Conservation (phyloP, 2,329 filamentous ascomycete genomes). For the Pseudocercospora musae region DNA sequence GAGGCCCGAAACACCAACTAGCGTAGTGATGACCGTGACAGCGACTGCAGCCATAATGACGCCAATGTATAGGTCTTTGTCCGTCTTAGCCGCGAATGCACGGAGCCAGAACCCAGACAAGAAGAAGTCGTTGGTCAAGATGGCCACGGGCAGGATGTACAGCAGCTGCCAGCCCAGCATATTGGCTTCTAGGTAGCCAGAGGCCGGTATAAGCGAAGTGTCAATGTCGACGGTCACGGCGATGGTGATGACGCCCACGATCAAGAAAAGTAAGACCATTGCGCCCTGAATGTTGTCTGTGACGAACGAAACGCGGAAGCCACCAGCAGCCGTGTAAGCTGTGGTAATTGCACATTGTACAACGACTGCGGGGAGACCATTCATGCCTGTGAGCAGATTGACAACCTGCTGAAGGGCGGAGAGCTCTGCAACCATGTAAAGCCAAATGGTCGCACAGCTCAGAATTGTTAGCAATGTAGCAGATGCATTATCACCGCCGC, state of each 20-base stretch:
- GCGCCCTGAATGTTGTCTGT: constrained; percentile 78
- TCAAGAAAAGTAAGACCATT: constrained; percentile 72
- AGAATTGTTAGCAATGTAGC: constrained; percentile 2
- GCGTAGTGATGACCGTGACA: constrained; percentile 66
- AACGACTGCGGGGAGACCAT: constrained; percentile 72
- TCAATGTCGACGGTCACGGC: constrained; percentile 73
- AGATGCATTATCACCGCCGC: background rate
- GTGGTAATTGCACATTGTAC: constrained; percentile 75
- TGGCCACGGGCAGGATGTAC: constrained; percentile 77
- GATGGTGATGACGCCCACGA: constrained; percentile 74
- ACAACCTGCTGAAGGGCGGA: constrained; percentile 79
- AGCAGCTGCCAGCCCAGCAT: constrained; percentile 80
- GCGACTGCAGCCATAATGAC: constrained; percentile 63
- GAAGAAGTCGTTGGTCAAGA: constrained; percentile 84
- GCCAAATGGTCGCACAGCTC: constrained; percentile 70
- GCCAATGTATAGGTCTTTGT: constrained; percentile 74
- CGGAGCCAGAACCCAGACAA: constrained; percentile 81
- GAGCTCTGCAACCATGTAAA: constrained; percentile 84
- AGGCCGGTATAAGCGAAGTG: constrained; percentile 63
- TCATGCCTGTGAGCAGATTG: constrained; percentile 67
- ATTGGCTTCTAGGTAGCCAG: constrained; percentile 64
- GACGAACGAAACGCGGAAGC: constrained; percentile 79
- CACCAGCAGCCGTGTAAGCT: constrained; percentile 74
- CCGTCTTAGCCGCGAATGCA: constrained; percentile 74
- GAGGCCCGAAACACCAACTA: constrained; percentile 70